Percentiles rank a stretch among this genome's conserved stretches.
phyloP scores from a whole-genome alignment of 1,284 basidiomycete genomes.

The Ustilago shanxiensis region DNA sequence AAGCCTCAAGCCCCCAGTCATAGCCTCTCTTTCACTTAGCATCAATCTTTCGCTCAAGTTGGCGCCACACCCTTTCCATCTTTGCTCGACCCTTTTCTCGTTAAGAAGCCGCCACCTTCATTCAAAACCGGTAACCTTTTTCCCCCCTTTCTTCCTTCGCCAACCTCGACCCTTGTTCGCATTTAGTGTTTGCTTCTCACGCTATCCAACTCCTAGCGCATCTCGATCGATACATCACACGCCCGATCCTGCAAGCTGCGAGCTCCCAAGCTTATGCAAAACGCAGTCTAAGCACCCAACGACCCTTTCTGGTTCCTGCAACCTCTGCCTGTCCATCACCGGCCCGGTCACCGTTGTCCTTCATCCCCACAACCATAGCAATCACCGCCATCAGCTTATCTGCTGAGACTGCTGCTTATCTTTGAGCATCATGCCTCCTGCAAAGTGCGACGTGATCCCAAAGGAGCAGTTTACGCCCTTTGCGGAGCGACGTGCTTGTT shows the following conservation, averaged over 20 bases:
- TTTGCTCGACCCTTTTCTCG: too few relatives aligned
- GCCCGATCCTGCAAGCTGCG: neutral
- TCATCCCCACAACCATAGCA: neutral
- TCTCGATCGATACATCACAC: too few relatives aligned
- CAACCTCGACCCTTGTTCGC: too few relatives aligned
- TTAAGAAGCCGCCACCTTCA: too few relatives aligned
- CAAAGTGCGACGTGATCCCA: conserved; percentile 56
- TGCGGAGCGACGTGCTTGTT: conserved; percentile 47
- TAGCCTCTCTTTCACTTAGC: too few relatives aligned
- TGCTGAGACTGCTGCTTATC: neutral
- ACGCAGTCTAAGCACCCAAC: neutral
- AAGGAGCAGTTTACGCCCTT: conserved; percentile 52
- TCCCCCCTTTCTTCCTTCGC: too few relatives aligned
- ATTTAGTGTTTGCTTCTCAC: too few relatives aligned
- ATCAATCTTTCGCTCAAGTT: too few relatives aligned
- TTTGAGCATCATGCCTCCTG: conserved; percentile 39
- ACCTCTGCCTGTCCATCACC: conserved; percentile 2
- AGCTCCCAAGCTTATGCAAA: neutral
- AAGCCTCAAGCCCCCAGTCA: too few relatives aligned
- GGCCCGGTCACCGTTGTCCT: conserved; percentile 4
- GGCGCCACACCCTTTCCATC: too few relatives aligned
- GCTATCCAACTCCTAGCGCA: too few relatives aligned
- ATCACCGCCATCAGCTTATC: neutral
- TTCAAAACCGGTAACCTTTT: too few relatives aligned
- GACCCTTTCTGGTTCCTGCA: neutral